These are phyloP conservation scores for Mentha longifolia DNA, from an alignment of 257 asterid species.

Conservation along the genomic window DNA sequence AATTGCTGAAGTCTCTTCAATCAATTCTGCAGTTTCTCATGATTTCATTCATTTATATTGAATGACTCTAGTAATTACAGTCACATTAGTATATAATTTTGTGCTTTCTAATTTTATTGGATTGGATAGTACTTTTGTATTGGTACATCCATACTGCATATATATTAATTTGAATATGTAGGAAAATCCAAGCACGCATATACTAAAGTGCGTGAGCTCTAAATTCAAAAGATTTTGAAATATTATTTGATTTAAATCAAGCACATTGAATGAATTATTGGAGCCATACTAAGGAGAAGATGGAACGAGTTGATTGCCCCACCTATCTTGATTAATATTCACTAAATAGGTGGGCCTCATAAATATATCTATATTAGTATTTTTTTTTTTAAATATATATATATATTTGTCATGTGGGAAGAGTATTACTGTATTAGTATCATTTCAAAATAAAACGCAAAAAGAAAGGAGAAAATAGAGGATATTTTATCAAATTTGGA, in stretches of 20 bases:
- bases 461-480: too few species aligned
- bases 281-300: neutral
- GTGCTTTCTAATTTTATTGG: neutral
- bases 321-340: too few species aligned
- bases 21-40: slow-evolving; percentile 44
- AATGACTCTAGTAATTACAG: neutral
- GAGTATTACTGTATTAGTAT: too few species aligned
- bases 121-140: neutral
- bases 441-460: too few species aligned
- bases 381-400: too few species aligned
- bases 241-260: neutral
- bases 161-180: neutral
- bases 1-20: slow-evolving; percentile 45
- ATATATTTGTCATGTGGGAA: too few species aligned
- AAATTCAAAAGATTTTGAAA: neutral
- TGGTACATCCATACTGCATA: neutral
- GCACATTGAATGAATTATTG: neutral
- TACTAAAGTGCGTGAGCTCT: neutral
- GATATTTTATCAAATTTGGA: too few species aligned
- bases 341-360: neutral
- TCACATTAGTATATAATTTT: neutral
- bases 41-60: slow-evolving; percentile 25
- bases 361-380: neutral
- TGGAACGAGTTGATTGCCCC: too few species aligned
- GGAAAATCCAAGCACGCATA: neutral